Conservation (phyloP, 495 filamentous ascomycete genomes). For the Talaromyces borbonicus region DNA sequence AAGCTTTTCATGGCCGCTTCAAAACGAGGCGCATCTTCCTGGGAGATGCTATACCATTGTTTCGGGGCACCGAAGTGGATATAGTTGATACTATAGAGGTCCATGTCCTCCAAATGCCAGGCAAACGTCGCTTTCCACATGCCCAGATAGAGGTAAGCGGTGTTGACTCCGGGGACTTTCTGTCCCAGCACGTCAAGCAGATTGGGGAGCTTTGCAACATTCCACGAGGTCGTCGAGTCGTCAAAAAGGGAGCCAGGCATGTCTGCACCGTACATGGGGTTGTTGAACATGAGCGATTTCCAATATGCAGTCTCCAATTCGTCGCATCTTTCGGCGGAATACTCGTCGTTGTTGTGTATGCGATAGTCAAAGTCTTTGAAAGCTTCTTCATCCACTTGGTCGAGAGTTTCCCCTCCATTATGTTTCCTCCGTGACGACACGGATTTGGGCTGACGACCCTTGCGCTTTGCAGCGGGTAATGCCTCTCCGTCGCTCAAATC, state of each 20-base stretch:
- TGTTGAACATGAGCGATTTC: constrained; percentile 90
- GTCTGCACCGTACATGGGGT: constrained; percentile 92
- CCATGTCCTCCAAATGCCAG: constrained; percentile 97
- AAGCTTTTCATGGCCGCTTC: constrained; percentile 83
- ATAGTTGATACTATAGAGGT: constrained; percentile 99
- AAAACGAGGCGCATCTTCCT: constrained; percentile 87
- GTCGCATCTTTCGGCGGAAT: constrained; percentile 79
- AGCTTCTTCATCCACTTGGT: constrained; percentile 69
- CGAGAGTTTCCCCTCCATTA: constrained; percentile 59
- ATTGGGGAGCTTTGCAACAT: constrained; percentile 88
- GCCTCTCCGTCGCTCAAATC: constrained; percentile 43
- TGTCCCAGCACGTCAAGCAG: constrained; percentile 89
- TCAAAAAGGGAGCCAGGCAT: constrained; percentile 95
- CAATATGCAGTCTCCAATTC: constrained; percentile 92
- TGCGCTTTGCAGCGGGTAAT: constrained; percentile 32
- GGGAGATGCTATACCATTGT: constrained; percentile 99
- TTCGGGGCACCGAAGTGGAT: constrained; percentile 98
- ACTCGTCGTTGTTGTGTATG: constrained; percentile 72
- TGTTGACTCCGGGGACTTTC: constrained; percentile 95
- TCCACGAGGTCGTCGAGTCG: constrained; percentile 77
- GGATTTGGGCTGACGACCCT: constrained; percentile 47
- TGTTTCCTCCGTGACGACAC: constrained; percentile 66
- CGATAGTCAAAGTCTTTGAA: constrained; percentile 86
- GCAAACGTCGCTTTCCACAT: constrained; percentile 99
- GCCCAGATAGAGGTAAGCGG: constrained; percentile 93